phyloP scores from a whole-genome alignment of 2,329 filamentous ascomycete species.

The Hypoxylon sp. region DNA sequence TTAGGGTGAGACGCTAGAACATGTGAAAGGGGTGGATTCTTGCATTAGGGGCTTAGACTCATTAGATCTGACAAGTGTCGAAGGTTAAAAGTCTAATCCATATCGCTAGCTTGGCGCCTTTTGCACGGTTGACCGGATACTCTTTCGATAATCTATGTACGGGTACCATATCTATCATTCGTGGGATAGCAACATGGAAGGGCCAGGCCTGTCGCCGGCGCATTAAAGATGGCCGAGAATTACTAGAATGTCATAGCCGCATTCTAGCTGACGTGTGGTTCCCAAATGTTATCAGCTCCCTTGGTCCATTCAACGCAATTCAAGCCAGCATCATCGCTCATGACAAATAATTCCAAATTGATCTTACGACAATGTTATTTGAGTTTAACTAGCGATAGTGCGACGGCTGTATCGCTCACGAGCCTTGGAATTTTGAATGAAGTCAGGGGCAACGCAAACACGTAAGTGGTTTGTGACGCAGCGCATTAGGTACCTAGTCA shows the following conservation, averaged over 20 bases:
- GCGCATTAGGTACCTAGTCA: neutral
- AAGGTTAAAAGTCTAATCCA: constrained; percentile 4
- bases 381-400: constrained; percentile 6
- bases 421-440: constrained; percentile 25
- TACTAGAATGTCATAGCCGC: constrained; percentile 28
- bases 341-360: constrained; percentile 12
- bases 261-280: constrained; percentile 13
- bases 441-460: constrained; percentile 29
- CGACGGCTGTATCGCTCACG: constrained; percentile 5
- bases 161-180: constrained; percentile 19
- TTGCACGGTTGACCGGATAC: neutral
- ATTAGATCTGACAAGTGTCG: neutral
- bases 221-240: constrained; percentile 41
- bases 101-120: constrained; percentile 10
- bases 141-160: constrained; percentile 16
- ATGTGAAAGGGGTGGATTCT: neutral
- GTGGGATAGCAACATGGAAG: constrained; percentile 22
- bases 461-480: constrained; percentile 28
- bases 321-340: neutral
- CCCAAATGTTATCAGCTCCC: constrained; percentile 6
- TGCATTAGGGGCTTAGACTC: neutral
- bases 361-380: constrained; percentile 19
- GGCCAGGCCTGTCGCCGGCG: constrained; percentile 23
- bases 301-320: constrained; percentile 9
- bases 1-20: neutral